Conservation (phyloP, 2,329 filamentous ascomycete genomes). For the Alternaria incomplexa region DNA sequence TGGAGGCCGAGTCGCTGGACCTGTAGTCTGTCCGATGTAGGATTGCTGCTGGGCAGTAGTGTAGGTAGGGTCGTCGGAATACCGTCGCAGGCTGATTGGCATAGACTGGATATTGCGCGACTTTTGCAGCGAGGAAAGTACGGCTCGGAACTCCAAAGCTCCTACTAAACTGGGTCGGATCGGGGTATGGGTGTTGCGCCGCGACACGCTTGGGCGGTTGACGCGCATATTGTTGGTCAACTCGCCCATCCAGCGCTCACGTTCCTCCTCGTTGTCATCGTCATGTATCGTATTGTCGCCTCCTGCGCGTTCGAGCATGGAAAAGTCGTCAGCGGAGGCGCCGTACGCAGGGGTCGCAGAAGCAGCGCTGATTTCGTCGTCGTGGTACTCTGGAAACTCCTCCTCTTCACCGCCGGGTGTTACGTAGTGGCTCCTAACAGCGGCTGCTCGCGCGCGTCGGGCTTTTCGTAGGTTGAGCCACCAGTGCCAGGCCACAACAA, state of each 20-base stretch:
- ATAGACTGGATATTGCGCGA: slow-evolving; percentile 77
- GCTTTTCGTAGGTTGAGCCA: slow-evolving; percentile 69
- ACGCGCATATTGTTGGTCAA: slow-evolving; percentile 93
- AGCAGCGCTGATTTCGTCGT: slow-evolving; percentile 58
- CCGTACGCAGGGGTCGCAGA: slow-evolving; percentile 51
- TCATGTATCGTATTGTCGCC: slow-evolving; percentile 65
- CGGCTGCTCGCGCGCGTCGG: slow-evolving; percentile 69
- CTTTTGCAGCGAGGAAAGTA: slow-evolving; percentile 83
- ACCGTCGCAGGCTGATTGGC: slow-evolving; percentile 71
- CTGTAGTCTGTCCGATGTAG: slow-evolving; percentile 55
- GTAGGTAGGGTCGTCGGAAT: slow-evolving; percentile 67
- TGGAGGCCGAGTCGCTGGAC: slow-evolving; percentile 51
- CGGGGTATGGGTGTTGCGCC: slow-evolving; percentile 77
- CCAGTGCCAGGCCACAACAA: slow-evolving; percentile 94
- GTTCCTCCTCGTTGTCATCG: slow-evolving; percentile 66
- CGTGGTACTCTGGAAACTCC: slow-evolving; percentile 60
- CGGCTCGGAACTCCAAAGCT: slow-evolving; percentile 89
- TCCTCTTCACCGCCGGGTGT: slow-evolving; percentile 65
- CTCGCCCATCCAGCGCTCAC: slow-evolving; percentile 73
- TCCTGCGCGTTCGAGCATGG: slow-evolving; percentile 63
- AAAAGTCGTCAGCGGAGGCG: slow-evolving; percentile 67
- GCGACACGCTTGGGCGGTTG: slow-evolving; percentile 69
- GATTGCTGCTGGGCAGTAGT: slow-evolving; percentile 55
- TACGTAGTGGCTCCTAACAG: slow-evolving; percentile 76
- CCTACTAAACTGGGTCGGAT: slow-evolving; percentile 94